Conservation (phyloP, 2,329 filamentous ascomycete genomes). For the Xylogone sp. region DNA sequence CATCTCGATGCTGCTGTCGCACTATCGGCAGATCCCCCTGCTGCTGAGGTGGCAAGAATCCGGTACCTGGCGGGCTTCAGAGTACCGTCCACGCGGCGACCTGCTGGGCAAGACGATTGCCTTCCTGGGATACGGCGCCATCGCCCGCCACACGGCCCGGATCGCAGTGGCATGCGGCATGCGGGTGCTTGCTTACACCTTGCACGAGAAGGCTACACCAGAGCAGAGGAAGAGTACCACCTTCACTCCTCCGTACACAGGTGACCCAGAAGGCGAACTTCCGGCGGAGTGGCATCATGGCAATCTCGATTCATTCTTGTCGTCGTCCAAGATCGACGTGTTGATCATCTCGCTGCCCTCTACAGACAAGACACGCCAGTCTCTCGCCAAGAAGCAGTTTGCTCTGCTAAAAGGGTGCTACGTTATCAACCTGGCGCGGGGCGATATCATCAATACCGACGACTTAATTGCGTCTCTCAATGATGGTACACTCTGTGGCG, state of each 20-base stretch:
- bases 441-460: slow-evolving; percentile 53
- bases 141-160: slow-evolving; percentile 50
- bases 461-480: slow-evolving; percentile 50
- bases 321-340: slow-evolving; percentile 44
- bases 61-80: background rate
- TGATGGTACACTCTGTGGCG: slow-evolving; percentile 31
- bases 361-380: slow-evolving; percentile 28
- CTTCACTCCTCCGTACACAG: slow-evolving; percentile 66
- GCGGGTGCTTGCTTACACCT: slow-evolving; percentile 72
- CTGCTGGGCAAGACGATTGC: background rate
- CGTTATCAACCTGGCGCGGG: slow-evolving; percentile 53
- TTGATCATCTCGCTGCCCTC: slow-evolving; percentile 49
- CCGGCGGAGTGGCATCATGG: slow-evolving; percentile 50
- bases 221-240: slow-evolving; percentile 60
- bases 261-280: slow-evolving; percentile 46
- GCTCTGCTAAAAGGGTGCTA: background rate
- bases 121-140: slow-evolving; percentile 47
- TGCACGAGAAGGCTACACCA: slow-evolving; percentile 62
- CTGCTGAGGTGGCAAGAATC: slow-evolving; percentile 30
- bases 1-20: slow-evolving; percentile 50
- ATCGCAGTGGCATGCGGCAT: slow-evolving; percentile 65
- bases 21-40: slow-evolving; percentile 32
- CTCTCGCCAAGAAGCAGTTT: background rate
- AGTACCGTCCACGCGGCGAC: background rate
- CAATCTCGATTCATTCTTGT: slow-evolving; percentile 47